These are phyloP conservation scores for Castanopsis chinensis DNA, from an alignment of 306 rosid genomes.

Conservation along the genomic window DNA sequence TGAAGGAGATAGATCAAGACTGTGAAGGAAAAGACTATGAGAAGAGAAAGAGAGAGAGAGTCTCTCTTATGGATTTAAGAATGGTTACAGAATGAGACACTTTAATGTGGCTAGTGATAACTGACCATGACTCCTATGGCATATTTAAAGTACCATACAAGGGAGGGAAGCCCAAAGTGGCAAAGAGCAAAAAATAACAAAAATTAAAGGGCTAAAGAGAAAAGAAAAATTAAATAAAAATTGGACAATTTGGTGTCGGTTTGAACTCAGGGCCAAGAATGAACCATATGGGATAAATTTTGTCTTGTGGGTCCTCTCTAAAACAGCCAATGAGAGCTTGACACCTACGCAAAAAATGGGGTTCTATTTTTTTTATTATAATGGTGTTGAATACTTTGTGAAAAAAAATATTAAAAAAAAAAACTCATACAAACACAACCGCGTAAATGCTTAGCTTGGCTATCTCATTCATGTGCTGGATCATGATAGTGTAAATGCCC, in stretches of 20 bases:
- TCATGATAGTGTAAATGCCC: slow-evolving; percentile 31
- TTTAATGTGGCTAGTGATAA: not conserved
- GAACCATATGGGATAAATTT: not conserved
- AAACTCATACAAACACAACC: not conserved
- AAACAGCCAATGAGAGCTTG: not conserved
- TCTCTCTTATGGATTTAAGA: not conserved
- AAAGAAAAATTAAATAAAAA: not conserved
- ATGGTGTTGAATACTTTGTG: not conserved
- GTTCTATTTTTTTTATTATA: not conserved
- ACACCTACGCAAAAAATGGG: not conserved
- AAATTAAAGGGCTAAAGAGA: no score
- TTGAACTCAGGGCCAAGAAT: not conserved
- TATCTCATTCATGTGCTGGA: slow-evolving; percentile 21
- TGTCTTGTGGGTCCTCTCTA: not conserved
- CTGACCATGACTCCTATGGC: not conserved
- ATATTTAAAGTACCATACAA: not conserved
- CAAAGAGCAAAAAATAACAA: not conserved
- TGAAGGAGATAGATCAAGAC: no score
- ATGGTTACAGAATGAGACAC: slow-evolving; percentile 12
- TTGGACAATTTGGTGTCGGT: not conserved
- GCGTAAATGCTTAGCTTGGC: slow-evolving; percentile 19
- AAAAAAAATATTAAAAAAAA: not conserved
- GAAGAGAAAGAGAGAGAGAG: not conserved
- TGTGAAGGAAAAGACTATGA: not conserved
- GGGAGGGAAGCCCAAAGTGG: not conserved